phyloP scores from a whole-genome alignment of 441 rosid genomes.

The Pelargonium fulgidum region DNA sequence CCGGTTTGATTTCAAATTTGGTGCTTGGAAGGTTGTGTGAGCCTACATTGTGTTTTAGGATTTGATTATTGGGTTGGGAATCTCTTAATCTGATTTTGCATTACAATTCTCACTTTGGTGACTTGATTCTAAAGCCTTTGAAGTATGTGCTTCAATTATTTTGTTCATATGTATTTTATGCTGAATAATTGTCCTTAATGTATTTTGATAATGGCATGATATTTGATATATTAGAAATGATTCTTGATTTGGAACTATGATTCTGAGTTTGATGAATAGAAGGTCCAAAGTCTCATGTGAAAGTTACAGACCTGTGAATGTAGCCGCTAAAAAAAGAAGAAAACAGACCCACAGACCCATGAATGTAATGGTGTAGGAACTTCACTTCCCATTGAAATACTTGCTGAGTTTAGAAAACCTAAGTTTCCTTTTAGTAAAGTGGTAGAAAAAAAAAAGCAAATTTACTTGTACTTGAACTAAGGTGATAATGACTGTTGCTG shows the following conservation, averaged over 20 bases:
- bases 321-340: too few species aligned
- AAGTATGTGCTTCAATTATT: background rate
- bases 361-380: background rate
- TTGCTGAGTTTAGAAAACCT: background rate
- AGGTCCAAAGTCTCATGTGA: background rate
- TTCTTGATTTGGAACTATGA: background rate
- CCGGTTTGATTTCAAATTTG: background rate
- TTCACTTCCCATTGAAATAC: background rate
- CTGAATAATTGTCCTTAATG: background rate
- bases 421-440: background rate
- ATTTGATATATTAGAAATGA: background rate
- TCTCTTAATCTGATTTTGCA: background rate
- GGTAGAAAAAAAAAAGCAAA: background rate
- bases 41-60: background rate
- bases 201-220: background rate
- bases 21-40: background rate
- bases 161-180: background rate
- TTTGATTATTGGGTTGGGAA: background rate
- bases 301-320: too few species aligned
- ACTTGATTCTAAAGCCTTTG: background rate
- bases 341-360: too few species aligned
- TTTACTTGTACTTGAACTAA: too few species aligned
- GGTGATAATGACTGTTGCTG: too few species aligned
- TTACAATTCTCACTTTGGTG: background rate
- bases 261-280: background rate